Evolutionary conservation across 495 filamentous ascomycete genomes (phyloP).

Genomic region (Cudoniella acicularis): DNA sequence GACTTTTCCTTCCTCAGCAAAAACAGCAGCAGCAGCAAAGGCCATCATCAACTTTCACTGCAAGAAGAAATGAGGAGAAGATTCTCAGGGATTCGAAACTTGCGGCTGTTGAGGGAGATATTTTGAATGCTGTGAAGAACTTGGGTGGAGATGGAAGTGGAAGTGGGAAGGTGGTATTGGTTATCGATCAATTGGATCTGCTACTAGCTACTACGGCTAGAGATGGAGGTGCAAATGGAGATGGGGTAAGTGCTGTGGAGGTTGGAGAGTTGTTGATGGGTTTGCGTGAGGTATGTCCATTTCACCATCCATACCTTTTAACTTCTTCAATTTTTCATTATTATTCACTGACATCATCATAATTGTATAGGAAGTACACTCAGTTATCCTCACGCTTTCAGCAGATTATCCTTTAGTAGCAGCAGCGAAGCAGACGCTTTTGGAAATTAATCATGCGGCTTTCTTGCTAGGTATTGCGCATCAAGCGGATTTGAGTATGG

Average conservation of each 20-base stretch:
- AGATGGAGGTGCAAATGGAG: no score
- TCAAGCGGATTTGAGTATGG: constrained; percentile 62
- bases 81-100: constrained; percentile 9
- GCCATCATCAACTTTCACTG: no score
- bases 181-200: constrained; percentile 56
- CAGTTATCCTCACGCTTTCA: constrained; percentile 62
- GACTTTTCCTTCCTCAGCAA: constrained; percentile 41
- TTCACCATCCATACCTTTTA: no score
- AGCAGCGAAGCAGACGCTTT: constrained; percentile 50
- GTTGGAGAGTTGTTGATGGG: constrained; percentile 42
- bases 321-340: no score
- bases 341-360: background rate
- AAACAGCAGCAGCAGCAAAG: no score
- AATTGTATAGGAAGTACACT: constrained; percentile 20
- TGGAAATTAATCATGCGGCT: constrained; percentile 67
- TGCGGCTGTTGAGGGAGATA: constrained; percentile 22
- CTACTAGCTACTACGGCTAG: constrained; percentile 47
- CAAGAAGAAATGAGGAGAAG: constrained; percentile 6
- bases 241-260: constrained; percentile 23
- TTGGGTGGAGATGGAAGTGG: constrained; percentile 15
- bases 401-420: constrained; percentile 67
- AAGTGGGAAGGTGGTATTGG: constrained; percentile 36
- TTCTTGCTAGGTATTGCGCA: constrained; percentile 71
- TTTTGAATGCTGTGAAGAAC: constrained; percentile 32
- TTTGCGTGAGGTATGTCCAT: constrained; percentile 51